Evolutionary conservation across 192 early-diverging fungal genomes (phyloP).

Genomic region (Backusella sp.): DNA sequence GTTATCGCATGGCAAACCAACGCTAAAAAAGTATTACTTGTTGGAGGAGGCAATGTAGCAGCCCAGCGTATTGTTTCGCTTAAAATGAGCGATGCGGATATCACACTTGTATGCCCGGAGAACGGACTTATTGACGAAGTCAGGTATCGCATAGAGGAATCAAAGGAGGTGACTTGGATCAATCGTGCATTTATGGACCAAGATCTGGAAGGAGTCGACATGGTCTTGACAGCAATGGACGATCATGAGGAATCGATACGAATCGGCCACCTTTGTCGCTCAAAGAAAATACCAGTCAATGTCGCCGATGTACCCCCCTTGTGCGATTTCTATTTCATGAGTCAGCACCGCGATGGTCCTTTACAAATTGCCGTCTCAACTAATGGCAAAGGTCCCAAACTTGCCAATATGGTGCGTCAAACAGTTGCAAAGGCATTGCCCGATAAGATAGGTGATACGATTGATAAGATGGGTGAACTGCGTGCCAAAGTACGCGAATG

Average conservation of each 20-base stretch:
- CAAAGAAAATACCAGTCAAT: constrained; percentile 82
- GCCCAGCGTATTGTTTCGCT: constrained; percentile 80
- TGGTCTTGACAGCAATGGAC: constrained; percentile 75
- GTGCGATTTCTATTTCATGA: constrained; percentile 95
- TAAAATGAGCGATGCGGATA: constrained; percentile 74
- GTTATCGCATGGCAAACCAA: constrained; percentile 81
- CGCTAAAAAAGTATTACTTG: constrained; percentile 77
- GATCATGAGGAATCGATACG: constrained; percentile 67
- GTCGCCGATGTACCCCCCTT: constrained; percentile 88
- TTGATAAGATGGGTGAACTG: constrained; percentile 67
- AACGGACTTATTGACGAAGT: constrained; percentile 67
- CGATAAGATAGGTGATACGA: constrained; percentile 63
- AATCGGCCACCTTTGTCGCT: constrained; percentile 63
- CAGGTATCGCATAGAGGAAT: constrained; percentile 50
- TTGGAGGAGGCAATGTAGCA: constrained; percentile 86
- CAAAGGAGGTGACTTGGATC: constrained; percentile 53
- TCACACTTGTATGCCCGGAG: constrained; percentile 74
- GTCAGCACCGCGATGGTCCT: constrained; percentile 75
- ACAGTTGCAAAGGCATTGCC: constrained; percentile 62
- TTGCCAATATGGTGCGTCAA: constrained; percentile 81
- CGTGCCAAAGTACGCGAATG: constrained; percentile 60
- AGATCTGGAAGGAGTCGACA: constrained; percentile 53
- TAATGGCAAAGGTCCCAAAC: constrained; percentile 81
- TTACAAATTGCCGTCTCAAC: constrained; percentile 91
- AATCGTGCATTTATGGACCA: constrained; percentile 50